Base-by-base conservation (phyloP, 495 filamentous ascomycete species). In the Cairneyella variabilis region DNA sequence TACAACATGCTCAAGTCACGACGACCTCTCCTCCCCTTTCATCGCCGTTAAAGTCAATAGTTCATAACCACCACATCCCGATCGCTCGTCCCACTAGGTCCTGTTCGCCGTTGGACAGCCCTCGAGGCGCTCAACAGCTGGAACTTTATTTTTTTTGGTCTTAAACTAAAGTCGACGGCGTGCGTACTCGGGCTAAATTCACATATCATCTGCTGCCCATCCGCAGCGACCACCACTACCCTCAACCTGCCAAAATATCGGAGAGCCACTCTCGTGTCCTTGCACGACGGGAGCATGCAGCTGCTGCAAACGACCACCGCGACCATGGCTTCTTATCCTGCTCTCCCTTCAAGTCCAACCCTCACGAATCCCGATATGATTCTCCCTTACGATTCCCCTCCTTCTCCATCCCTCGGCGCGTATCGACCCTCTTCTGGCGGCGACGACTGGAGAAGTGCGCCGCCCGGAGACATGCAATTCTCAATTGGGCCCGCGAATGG, bases 281-380 rank as follows among this genome's bases (percentile, higher is more conserved):
- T 38, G 34, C 32, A 22, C 55, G 23, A 27, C 20, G 56, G 56
- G 17, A 58, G 34, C 49, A 60, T 62, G 59, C 59, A 58, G 36
- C 17, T 57, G 27, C 57, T 57, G 53, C 57, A 53, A 22, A 45
- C 56, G n/a, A 48, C 62, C 61, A 64, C 59, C 44, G 61, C 56
- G 51, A 65, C 66, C 51, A 66, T 58, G 57, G 62, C 73, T 30
- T 62, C 60, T 51, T 28, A 36, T 25, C 53, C 53, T 18, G 44
- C 44, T 7, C 59, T 69, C 25, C 76, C 78, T 42, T 75, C 83
- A 23, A 95, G 89, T 43, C 91, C 91, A 39, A 93, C 91, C 7
- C 71, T 96, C 53, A 91, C 89, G n/a, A 90, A 95, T 68, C 89
- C 90, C 30, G 90, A 93, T 66, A 91, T 96, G 89, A 95, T 96